phyloP scores from a whole-genome alignment of 768 basidiomycete species.

The Erythrobasidium yunnanense region DNA sequence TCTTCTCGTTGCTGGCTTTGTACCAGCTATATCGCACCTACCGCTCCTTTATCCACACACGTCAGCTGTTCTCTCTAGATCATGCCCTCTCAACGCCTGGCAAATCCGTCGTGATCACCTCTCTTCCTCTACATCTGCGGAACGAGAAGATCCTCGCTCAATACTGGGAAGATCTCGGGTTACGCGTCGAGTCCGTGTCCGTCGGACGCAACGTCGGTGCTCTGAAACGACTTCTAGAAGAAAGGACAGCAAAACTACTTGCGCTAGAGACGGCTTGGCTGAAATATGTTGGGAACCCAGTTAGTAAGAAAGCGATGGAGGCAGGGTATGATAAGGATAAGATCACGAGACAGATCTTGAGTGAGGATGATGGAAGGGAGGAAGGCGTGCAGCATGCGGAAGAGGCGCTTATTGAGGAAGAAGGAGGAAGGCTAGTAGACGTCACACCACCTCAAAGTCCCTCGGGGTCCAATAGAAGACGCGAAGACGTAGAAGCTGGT shows the following conservation, averaged over 20 bases:
- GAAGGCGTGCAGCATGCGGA: neutral
- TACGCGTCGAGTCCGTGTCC: slow-evolving; percentile 78
- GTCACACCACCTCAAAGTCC: too few species aligned
- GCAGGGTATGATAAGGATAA: slow-evolving; percentile 60
- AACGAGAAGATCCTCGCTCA: slow-evolving; percentile 76
- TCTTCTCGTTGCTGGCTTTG: slow-evolving; percentile 78
- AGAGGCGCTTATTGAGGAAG: neutral
- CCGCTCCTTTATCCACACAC: slow-evolving; percentile 38
- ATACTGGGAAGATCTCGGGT: slow-evolving; percentile 74
- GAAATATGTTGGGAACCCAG: slow-evolving; percentile 86
- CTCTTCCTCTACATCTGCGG: slow-evolving; percentile 70
- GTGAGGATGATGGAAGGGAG: slow-evolving; percentile 27
- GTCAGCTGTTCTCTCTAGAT: slow-evolving; percentile 88
- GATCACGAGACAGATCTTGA: slow-evolving; percentile 44
- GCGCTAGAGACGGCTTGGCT: slow-evolving; percentile 76
- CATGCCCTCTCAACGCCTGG: slow-evolving; percentile 89
- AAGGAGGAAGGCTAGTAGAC: slow-evolving; percentile 53
- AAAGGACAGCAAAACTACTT: slow-evolving; percentile 66
- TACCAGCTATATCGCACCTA: slow-evolving; percentile 83
- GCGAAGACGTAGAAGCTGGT: slow-evolving; percentile 7
- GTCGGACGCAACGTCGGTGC: slow-evolving; percentile 71
- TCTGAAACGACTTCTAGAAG: slow-evolving; percentile 61
- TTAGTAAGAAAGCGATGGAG: slow-evolving; percentile 37
- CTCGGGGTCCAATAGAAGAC: too few species aligned
- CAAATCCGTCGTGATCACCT: slow-evolving; percentile 77